Evolutionary conservation across 805 yeast genomes (phyloP).

Genomic region (Blastobotrys muscicola): DNA sequence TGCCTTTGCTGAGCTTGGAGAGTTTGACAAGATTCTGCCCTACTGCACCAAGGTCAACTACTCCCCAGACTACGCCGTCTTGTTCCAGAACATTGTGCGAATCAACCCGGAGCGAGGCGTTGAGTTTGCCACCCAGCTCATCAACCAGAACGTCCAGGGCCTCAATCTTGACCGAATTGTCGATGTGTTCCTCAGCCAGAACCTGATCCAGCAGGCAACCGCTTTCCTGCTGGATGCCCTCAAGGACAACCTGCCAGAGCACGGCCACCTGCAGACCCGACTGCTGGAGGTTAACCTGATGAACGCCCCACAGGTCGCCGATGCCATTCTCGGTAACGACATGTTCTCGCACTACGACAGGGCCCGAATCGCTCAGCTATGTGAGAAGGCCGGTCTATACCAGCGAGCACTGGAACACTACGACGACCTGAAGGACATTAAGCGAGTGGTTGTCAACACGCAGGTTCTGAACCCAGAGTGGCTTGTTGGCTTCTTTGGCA

Average conservation of each 20-base stretch:
- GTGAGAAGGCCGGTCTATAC: conserved; percentile 92
- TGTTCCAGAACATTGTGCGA: conserved; percentile 84
- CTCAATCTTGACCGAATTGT: conserved; percentile 80
- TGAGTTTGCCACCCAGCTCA: conserved; percentile 85
- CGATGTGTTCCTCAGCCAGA: conserved; percentile 90
- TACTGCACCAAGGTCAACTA: conserved; percentile 84
- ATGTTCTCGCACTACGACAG: conserved; percentile 95
- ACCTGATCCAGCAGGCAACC: conserved; percentile 94
- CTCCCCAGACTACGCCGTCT: conserved; percentile 80
- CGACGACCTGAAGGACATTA: conserved; percentile 89
- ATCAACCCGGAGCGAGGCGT: conserved; percentile 97
- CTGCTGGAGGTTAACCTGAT: conserved; percentile 83
- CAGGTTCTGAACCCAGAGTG: conserved; percentile 77
- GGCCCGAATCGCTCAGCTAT: conserved; percentile 80
- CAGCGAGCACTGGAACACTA: conserved; percentile 96
- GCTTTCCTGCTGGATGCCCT: conserved; percentile 92
- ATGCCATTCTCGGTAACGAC: conserved; percentile 90
- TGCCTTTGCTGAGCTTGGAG: conserved; percentile 88
- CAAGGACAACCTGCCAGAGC: conserved; percentile 87
- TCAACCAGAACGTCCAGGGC: conserved; percentile 49
- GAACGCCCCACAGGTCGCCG: conserved; percentile 99
- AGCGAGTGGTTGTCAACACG: conserved; percentile 87
- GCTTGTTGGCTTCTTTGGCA: conserved; percentile 88
- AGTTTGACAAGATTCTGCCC: conserved; percentile 91
- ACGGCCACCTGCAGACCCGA: conserved; percentile 92